Base-by-base conservation (phyloP, 2,329 filamentous ascomycete genomes). In the Dothideomycetidae sp. region DNA sequence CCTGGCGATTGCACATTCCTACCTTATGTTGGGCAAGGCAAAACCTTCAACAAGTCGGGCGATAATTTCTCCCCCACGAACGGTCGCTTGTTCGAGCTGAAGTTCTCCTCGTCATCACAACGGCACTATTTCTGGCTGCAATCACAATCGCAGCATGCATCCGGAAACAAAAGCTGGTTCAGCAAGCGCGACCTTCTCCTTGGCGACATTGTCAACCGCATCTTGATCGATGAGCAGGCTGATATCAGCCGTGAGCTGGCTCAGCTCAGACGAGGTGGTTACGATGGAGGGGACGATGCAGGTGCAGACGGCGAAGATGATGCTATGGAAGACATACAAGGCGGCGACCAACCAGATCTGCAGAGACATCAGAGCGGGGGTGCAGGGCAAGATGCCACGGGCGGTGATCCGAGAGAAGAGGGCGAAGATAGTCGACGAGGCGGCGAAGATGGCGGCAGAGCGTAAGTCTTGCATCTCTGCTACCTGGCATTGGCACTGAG, bases 101-200 rank as follows among this genome's bases (percentile, higher is more conserved):
- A 93, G 60, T 98, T 98, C 64, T 73, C 72, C 18, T 94, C 86
- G 10, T 93, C 84, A 45, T 90, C 85, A 41, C 78, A 92, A 60
- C 77, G 86, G 52, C 71, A 96, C 61, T 70, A 94, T 42, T 98
- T 96, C 67, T 98, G 88, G 86, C 67, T 98, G 53, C 90, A 98
- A 62, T 90, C 84, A 18, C 86, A 86, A 61, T 72, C 79, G 19
- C 85, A 94, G 61, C 74, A 75, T 54, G 71, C 65, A 46, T 70
- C 63, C 55, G 78, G 67, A 35, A 75, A 88, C 48, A 64, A 76
- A 5, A 76, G 73, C 60, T 85, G 74, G 70, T 81, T 93, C 61
- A 93, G 84, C 60, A 72, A 78, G 35, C 72, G 86, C 40, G 88
- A 96, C 57, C 68, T 79, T 51, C 88, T 84, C 64, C 76, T 94